Evolutionary conservation across 805 yeast genomes (phyloP), one percentile per base, ranked within the genome.

Genomic region (Candida fluviatilis): DNA sequence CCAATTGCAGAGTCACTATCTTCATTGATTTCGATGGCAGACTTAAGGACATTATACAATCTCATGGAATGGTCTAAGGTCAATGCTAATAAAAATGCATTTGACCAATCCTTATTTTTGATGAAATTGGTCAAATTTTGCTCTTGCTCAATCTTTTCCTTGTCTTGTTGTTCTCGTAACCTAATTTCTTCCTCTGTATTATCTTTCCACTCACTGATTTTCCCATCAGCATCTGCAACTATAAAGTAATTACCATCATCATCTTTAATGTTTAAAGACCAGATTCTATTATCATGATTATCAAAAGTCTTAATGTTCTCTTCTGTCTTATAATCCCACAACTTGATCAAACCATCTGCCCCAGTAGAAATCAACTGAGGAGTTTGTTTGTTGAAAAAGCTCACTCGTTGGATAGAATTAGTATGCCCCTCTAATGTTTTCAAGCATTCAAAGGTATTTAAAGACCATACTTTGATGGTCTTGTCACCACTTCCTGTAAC

Each of bases 211-310:
- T 87, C 69, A 36, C 87, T 84, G 47, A 93, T 76, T 18, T 87
- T 82, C 39, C 97, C 96, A 60, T 93, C 98, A 1, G 96, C 97
- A 60, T 93, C 98, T 0, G 96, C 98, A 41, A 86, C 78, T 0
- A 87, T 76, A 41, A 93, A 72, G 41, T 74, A 73, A 13, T 73
- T 74, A 18, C 95, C 91, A 49, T 82, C 84, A 13, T 31, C 35
- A 25, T 77, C 64, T 43, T 77, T 71, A 1, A 74, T 66, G 39
- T 84, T 79, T 38, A 93, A 60, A 0, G 97, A 85, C 99, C 99
- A 93, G 35, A 93, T 87, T 64, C 96, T 80, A 59, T 91, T 93
- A 43, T 81, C 87, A 57, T 93, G 99, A 51, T 82, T 82, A 62
- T 91, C 98, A 35, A 90, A 71, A 0, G 98, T 91, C 41, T 82